Evolutionary conservation across 108 stramenopile species (phyloP).

Genomic region (Poteriospumella lacustris): DNA sequence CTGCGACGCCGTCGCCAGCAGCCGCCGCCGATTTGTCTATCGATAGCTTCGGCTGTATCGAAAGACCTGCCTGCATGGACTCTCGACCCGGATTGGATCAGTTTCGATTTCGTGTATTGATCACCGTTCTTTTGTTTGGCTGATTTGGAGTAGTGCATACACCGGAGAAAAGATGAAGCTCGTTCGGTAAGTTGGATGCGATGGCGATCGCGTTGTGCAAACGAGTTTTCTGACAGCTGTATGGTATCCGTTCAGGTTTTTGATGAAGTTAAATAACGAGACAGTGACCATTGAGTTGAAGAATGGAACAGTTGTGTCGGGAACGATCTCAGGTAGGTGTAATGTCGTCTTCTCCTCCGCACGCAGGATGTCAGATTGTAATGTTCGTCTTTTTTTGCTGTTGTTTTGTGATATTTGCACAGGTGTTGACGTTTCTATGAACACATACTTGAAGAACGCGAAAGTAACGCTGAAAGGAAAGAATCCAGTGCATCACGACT

Average conservation of each 20-base stretch:
- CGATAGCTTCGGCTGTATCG: no score
- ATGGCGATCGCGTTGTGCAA: no score
- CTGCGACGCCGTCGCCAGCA: no score
- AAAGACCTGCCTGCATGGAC: no score
- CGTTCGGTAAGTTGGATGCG: no score
- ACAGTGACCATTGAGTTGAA: conserved; percentile 97
- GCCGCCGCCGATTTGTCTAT: no score
- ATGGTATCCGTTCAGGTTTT: conserved; percentile 75
- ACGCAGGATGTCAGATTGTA: neutral
- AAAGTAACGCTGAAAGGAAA: conserved; percentile 73
- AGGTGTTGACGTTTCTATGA: conserved; percentile 95
- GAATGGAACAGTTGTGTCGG: conserved; percentile 93
- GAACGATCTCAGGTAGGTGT: conserved; percentile 72
- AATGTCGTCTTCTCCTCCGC: neutral
- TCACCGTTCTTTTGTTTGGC: no score
- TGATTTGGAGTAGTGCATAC: no score
- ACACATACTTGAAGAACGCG: conserved; percentile 92
- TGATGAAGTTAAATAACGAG: conserved; percentile 94
- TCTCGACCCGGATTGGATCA: no score
- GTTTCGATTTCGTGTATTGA: no score
- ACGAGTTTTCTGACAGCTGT: no score
- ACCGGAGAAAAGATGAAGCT: no score
- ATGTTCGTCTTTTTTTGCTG: neutral
- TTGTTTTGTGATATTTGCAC: neutral
- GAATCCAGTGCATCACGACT: conserved; percentile 28